Percentiles rank a stretch among this genome's conserved stretches.
Evolutionary conservation across 257 asterid genomes (phyloP).

Genomic region (Nicotiana undulata): DNA sequence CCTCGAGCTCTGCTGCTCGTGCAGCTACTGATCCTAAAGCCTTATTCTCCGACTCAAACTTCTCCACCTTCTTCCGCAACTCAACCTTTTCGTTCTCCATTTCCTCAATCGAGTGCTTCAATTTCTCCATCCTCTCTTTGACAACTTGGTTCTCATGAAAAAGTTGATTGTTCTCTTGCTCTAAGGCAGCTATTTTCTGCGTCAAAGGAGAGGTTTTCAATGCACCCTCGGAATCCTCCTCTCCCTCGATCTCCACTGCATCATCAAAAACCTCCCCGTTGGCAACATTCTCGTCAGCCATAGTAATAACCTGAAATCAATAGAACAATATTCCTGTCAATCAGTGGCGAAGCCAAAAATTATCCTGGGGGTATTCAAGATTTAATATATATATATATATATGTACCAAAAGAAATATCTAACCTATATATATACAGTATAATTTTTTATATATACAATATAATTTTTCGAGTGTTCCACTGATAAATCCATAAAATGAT

Average conservation of each 20-base stretch:
- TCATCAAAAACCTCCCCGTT: conserved; percentile 41
- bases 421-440: no score
- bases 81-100: conserved; percentile 28
- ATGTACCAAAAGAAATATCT: no score
- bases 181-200: conserved; percentile 31
- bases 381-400: no score
- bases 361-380: no score
- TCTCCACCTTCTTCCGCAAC: conserved; percentile 21
- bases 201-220: conserved; percentile 26
- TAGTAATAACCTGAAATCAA: conserved; percentile 7
- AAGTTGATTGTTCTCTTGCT: conserved; percentile 39
- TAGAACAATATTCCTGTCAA: not conserved
- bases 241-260: conserved; percentile 38
- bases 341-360: not conserved
- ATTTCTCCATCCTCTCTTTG: conserved; percentile 33
- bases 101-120: conserved; percentile 30
- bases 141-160: conserved; percentile 30
- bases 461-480: no score
- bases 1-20: conserved; percentile 60
- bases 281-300: conserved; percentile 47
- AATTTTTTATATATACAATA: no score
- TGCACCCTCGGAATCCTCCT: conserved; percentile 28
- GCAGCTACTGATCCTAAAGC: conserved; percentile 38
- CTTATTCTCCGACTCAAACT: conserved; percentile 29
- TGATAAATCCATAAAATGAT: not conserved